Conservation (phyloP, 805 yeast genomes). For the Cyberlindnera veronae region DNA sequence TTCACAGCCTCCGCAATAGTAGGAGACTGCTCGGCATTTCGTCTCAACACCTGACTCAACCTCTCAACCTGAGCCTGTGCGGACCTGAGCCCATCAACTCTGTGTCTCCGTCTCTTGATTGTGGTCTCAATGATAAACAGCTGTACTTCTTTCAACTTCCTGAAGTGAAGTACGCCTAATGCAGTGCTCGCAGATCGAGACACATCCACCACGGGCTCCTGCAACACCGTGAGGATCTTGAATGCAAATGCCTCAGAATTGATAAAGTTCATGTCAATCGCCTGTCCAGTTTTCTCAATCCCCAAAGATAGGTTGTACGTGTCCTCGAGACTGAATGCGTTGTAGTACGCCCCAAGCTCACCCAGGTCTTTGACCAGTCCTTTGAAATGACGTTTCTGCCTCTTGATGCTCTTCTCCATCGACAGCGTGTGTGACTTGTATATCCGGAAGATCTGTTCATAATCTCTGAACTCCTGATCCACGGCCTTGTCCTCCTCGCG, state of each 20-base stretch:
- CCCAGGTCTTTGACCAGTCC: constrained; percentile 64
- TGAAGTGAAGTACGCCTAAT: constrained; percentile 51
- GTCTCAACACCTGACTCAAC: constrained; percentile 31
- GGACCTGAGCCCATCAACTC: constrained; percentile 31
- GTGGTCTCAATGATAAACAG: constrained; percentile 39
- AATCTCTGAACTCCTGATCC: constrained; percentile 24
- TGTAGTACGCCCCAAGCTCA: constrained; percentile 71
- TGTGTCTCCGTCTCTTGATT: constrained; percentile 31
- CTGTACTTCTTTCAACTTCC: constrained; percentile 54
- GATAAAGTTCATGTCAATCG: constrained; percentile 69
- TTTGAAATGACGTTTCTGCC: constrained; percentile 36
- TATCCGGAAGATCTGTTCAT: constrained; percentile 24
- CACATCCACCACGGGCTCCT: constrained; percentile 38
- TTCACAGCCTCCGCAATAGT: constrained; percentile 32
- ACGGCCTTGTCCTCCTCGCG: constrained; percentile 16
- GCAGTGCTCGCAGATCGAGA: constrained; percentile 32
- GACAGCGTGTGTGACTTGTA: constrained; percentile 25
- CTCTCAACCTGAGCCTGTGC: constrained; percentile 32
- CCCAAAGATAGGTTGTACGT: constrained; percentile 43
- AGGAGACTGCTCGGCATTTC: constrained; percentile 34
- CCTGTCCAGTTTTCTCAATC: constrained; percentile 81
- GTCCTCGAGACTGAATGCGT: constrained; percentile 55
- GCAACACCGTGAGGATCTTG: constrained; percentile 33
- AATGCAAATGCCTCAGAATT: constrained; percentile 41
- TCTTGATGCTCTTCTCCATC: constrained; percentile 24